Evolutionary conservation across 139 green algal species (phyloP), one percentile per base, ranked within the genome.

Genomic region (Coelastrella sp.): DNA sequence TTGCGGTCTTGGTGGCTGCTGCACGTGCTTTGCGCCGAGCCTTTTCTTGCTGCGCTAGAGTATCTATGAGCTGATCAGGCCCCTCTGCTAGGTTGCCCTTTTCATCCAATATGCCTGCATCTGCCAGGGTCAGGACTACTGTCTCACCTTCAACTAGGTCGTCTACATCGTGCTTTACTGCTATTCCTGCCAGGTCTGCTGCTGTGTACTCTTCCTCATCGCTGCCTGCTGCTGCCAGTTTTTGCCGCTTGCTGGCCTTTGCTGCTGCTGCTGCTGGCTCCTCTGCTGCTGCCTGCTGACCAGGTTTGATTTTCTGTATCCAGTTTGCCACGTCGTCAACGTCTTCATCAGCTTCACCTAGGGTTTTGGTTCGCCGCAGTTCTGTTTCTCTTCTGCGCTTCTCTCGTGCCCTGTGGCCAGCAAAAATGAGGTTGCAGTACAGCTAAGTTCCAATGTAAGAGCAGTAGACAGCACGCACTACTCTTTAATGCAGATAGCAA

Each of bases 41-140:
- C 87, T 94, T 95, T 63, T 98, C 92, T 95, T 99, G 95, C 20
- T 94, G 93, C 89, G 95, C 92, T 61, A 75, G 65, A 24, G 97
- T 94, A 91, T 99, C 97, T 86, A 98, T 96, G 87, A 99, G 93
- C 92, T 97, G 96, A 78, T 96, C 96, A 7, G 94, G 95, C 6
- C 96, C 95, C 22, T 97, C 93, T 20, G 93, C 81, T 27, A 97
- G 81, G 22, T 93, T 89, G 4, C 95, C 96, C 56, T 92, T 91
- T 19, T 97, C 95, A 74, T 98, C 96, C 72, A 99, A 90, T 57
- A 99, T 95, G 82, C 87, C 84, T 72, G 90, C 84, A 93, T 99
- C 97, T 65, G 96, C 95, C 65, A 99, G 93, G 24, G 97, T 99
- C 58, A 99, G 91, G 57, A 99, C 96, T 89, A 98, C 90, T 17